Conservation (phyloP, 2,329 filamentous ascomycete genomes). For the Fusarium lateritium region DNA sequence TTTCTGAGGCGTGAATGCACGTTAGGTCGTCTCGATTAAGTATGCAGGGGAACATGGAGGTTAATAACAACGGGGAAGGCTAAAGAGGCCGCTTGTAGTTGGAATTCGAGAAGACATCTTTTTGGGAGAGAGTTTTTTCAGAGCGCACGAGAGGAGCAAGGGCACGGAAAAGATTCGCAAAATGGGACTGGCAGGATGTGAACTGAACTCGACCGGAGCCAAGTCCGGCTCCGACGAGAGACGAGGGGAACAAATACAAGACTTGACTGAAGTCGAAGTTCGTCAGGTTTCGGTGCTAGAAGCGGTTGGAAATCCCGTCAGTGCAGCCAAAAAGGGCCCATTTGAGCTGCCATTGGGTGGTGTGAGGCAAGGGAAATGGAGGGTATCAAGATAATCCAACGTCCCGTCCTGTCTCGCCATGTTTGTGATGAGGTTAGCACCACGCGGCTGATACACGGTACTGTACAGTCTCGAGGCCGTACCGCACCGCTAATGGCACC, state of each 20-base stretch:
- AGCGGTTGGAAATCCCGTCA: constrained; percentile 41
- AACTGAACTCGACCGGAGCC: constrained; percentile 51
- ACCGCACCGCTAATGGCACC: constrained; percentile 27
- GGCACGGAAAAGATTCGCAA: constrained; percentile 50
- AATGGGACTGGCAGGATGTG: constrained; percentile 50
- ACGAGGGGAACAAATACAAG: constrained; percentile 48
- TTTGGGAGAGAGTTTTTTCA: constrained; percentile 46
- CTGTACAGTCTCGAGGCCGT: constrained; percentile 23
- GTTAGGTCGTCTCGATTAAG: constrained; percentile 26
- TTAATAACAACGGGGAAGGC: constrained; percentile 40
- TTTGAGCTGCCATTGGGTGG: constrained; percentile 34
- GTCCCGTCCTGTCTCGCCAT: constrained; percentile 33
- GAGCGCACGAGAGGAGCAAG: constrained; percentile 44
- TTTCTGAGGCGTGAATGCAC: constrained; percentile 23
- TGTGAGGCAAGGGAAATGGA: constrained; percentile 44
- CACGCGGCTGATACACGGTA: constrained; percentile 37
- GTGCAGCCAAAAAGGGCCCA: constrained; percentile 30
- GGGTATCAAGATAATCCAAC: constrained; percentile 42
- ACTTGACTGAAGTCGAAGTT: constrained; percentile 42
- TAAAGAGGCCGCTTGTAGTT: constrained; percentile 43
- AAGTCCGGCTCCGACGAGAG: constrained; percentile 51
- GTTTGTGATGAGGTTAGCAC: constrained; percentile 41
- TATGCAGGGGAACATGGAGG: constrained; percentile 21
- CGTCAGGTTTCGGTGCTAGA: constrained; percentile 39
- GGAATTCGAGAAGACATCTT: constrained; percentile 43